Evolutionary conservation across 192 early-diverging fungal genomes (phyloP).

Genomic region (Backusella parvicylindrica): DNA sequence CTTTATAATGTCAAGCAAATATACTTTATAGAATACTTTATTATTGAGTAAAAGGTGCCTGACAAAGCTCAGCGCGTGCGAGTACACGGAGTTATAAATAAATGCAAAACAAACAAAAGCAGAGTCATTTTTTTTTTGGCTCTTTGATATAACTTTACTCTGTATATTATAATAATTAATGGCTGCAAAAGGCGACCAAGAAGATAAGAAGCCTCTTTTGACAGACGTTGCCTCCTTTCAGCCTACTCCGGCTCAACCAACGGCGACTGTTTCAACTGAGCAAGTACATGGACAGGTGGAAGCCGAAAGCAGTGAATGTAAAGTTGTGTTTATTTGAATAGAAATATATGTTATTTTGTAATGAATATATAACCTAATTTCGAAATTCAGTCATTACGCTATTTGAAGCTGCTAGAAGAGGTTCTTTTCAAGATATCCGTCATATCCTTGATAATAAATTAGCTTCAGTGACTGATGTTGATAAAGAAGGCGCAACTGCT

Average conservation of each 20-base stretch:
- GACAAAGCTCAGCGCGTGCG: not conserved
- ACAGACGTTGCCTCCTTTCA: not conserved
- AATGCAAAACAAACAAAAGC: not conserved
- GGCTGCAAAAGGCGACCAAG: not conserved
- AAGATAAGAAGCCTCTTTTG: not conserved
- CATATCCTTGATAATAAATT: conserved; percentile 56
- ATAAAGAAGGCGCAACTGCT: conserved; percentile 68
- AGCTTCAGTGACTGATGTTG: conserved; percentile 48
- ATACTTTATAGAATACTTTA: not conserved
- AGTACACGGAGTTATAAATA: not conserved
- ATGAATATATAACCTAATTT: not conserved
- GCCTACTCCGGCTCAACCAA: not conserved
- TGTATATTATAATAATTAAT: not conserved
- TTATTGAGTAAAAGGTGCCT: not conserved
- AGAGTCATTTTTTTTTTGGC: not conserved
- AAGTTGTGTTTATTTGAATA: not conserved
- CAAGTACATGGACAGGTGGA: not conserved
- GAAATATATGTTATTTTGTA: not conserved
- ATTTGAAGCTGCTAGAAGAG: conserved; percentile 72
- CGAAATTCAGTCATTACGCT: conserved; percentile 28
- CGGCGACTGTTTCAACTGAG: not conserved
- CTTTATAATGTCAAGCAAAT: not conserved
- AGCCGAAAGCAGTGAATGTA: not conserved
- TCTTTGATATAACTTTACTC: not conserved
- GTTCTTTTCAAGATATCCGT: conserved; percentile 54